Conservation (phyloP, 2,329 filamentous ascomycete genomes). For the Ciborinia camelliae region DNA sequence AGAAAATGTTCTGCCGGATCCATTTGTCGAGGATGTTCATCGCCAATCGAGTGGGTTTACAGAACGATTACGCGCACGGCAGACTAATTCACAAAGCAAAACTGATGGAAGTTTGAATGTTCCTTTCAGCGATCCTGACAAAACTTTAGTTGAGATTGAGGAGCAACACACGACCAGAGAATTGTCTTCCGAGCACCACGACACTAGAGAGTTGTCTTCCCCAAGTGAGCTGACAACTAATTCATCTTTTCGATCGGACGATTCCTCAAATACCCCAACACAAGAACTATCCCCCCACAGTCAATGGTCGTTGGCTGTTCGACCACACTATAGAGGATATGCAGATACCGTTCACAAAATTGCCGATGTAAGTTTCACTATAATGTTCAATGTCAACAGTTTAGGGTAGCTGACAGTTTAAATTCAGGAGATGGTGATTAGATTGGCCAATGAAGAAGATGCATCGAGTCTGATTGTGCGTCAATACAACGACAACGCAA, state of each 20-base stretch:
- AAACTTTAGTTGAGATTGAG: conserved; percentile 24
- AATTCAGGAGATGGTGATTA: conserved; percentile 34
- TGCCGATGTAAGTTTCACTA: conserved; percentile 33
- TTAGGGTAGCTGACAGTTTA: conserved; percentile 24
- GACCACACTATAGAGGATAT: conserved; percentile 34
- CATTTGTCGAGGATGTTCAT: conserved; percentile 27
- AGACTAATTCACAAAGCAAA: not conserved
- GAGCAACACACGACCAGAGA: not conserved
- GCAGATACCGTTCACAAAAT: conserved; percentile 32
- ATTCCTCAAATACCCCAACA: conserved; percentile 23
- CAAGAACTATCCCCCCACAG: conserved; percentile 21
- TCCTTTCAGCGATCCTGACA: conserved; percentile 21
- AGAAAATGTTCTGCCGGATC: conserved; percentile 28
- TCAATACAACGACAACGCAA: conserved; percentile 35
- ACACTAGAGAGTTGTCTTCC: not conserved
- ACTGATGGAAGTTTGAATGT: not conserved
- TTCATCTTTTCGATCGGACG: conserved; percentile 12
- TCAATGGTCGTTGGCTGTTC: conserved; percentile 32
- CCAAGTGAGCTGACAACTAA: conserved; percentile 9
- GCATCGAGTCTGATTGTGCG: conserved; percentile 31
- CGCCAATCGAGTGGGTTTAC: conserved; percentile 26
- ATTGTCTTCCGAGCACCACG: not conserved
- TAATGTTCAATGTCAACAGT: not conserved
- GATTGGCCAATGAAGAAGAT: conserved; percentile 34
- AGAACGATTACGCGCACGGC: conserved; percentile 24